Evolutionary conservation across 2,329 filamentous ascomycete genomes (phyloP), one percentile per base, ranked within the genome.

Genomic region (Penicillium paneum): DNA sequence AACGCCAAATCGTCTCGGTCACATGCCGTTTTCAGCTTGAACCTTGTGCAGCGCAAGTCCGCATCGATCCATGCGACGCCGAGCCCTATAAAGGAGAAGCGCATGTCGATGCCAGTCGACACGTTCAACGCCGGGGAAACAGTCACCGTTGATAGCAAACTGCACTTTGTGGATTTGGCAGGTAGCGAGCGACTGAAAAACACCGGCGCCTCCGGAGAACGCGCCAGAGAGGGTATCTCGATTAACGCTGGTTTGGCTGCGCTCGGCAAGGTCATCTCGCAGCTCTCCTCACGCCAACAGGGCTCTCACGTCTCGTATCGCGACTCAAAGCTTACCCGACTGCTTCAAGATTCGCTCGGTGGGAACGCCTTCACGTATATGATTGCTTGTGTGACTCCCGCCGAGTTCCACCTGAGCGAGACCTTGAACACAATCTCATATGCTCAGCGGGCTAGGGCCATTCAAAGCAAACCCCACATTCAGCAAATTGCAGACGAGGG

Each of bases 291-390:
- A 17, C 89, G 92, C 56, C 87, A 91, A 62, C 78, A 89, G 41
- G 91, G 91, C 44, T 88, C 91, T 5, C 91, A 97, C 74, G 92
- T 99, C 54, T 99, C 94, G 2, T 99, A 99, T 72, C 90, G 94
- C 60, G 94, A 99, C 76, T 97, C 94, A n/a, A 92, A 91, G 71
- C 85, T 99, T 64, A 99, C 94, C 11, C 88, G 94, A 56, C 81
- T 99, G 24, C 83, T 99, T 17, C 94, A 99, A 78, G 94, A 99
- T 74, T 99, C 94, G 0, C 81, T 99, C 5, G 94, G 94, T 54
- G 94, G 94, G 5, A 97, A 96, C 70, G 94, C 94, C 34, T 96
- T 97, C 70, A 99, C 94, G 0, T 99, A 97, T 76, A 97, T 99
- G 94, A 94, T 99, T 76, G 94, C 94, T 8, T 99, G 94, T 75